These are phyloP conservation scores for Canariomyces notabilis DNA, from an alignment of 2,329 filamentous ascomycete species.

Conservation along the genomic window DNA sequence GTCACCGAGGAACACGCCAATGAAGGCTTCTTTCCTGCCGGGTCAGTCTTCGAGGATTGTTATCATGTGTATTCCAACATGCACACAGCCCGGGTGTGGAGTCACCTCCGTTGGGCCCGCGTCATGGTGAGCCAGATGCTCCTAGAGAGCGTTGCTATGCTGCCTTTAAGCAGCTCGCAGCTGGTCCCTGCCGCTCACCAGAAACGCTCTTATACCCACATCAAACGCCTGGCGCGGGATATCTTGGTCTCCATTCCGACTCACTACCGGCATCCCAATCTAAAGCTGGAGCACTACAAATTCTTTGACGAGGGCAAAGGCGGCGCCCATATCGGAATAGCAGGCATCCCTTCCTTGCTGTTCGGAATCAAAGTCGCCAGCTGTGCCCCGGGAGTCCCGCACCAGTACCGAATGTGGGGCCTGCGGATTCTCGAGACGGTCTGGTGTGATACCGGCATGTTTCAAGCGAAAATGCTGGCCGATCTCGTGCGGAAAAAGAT, in stretches of 20 bases:
- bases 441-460: constrained; percentile 48
- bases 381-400: constrained; percentile 42
- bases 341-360: constrained; percentile 43
- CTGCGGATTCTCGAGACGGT: constrained; percentile 42
- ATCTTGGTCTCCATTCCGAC: constrained; percentile 43
- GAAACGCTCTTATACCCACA: constrained; percentile 30
- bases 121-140: constrained; percentile 49
- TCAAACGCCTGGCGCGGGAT: constrained; percentile 39
- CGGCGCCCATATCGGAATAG: constrained; percentile 40
- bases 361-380: constrained; percentile 45
- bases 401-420: constrained; percentile 41
- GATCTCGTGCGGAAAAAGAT: constrained; percentile 28
- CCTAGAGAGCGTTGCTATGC: constrained; percentile 35
- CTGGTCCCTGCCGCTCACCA: constrained; percentile 30
- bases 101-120: constrained; percentile 55
- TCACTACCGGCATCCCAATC: constrained; percentile 47
- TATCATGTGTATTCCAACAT: constrained; percentile 53
- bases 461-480: constrained; percentile 42
- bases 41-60: constrained; percentile 45
- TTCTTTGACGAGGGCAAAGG: constrained; percentile 33
- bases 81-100: constrained; percentile 52
- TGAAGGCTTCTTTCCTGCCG: constrained; percentile 31
- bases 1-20: constrained; percentile 31
- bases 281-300: constrained; percentile 27
- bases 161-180: constrained; percentile 35